Evolutionary conservation across 352 stramenopile species (phyloP), one percentile per base, ranked within the genome.

Genomic region (Phytophthora hybrid): DNA sequence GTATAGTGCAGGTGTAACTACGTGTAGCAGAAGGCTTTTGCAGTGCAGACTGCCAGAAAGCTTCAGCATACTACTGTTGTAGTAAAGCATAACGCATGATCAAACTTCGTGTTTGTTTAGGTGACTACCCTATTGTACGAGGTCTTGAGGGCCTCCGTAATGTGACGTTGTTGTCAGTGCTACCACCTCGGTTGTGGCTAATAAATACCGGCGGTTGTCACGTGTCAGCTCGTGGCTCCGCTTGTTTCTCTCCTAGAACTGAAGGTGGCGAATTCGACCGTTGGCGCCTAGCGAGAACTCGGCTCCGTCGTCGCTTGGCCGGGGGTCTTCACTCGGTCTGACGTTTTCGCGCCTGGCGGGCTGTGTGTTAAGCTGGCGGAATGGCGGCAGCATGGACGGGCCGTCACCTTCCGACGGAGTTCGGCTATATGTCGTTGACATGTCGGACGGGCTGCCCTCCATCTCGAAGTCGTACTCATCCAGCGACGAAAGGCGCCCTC

Each of bases 401-500:
- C 41, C 39, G 14, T 29, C 60, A 10, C 39, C 14, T 14, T 77
- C 77, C 0, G 76, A 74, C 29, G 72, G 74, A 53, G 72, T 83
- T 41, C 72, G 63, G 54, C 71, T 85, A 60, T 76, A 83, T 7
- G 73, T 71, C 9, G 80, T 81, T 5, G 82, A 84, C 55, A 81
- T 52, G 59, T 89, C 77, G 4, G 79, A 81, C 21, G 73, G 63
- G 49, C 61, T 72, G 44, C 61, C 53, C 18, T 79, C 63, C 71
- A 78, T 79, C 34, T 77, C 73, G 11, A 79, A 71, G 53, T 90
- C 83, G 66, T 89, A 92, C 66, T 94, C 87, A 59, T 84, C 67
- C 57, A 94, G 73, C n/a, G 83, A 89, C 49, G 85, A 86, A 23
- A 94, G 77, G n/a, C 80, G 73, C 49, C 83, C 69, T 11, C 83